Base-by-base conservation (phyloP, 2,329 filamentous ascomycete genomes). In the Xylaria sp. region DNA sequence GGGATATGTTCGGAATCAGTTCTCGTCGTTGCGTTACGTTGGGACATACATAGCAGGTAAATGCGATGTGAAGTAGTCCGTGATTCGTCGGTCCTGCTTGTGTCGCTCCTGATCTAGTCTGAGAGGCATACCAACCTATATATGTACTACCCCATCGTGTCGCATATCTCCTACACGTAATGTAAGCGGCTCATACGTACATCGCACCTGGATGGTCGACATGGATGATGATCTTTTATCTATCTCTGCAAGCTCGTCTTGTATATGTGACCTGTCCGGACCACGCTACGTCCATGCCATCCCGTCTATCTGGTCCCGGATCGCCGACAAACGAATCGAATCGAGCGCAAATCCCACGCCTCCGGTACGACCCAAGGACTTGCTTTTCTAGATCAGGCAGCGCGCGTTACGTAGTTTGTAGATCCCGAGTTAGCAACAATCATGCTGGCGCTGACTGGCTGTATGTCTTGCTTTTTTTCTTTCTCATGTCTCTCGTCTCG, bases 1-100 rank as follows among this genome's bases (percentile, higher is more conserved):
- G 38, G 13, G 10, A 40, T 40, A 9, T 48, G 11, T 42, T 26
- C 36, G 36, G 54, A 9, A 28, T 28, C 5, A 15, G 54, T 53
- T 17, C 54, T 42, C 54, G 53, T 36, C 53, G 28, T 20, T 56
- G 33, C 53, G 53, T 23, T 6, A 38, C 53, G 53, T 36, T 31
- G 15, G 20, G 17, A 38, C n/a, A 23, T 11, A 54, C 11, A 23
- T 10, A n/a, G 26, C 38, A 36, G 17, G 51, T 40, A 2, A 40
- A 40, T 36, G 51, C 31, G 31, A 56, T 38, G 53, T 56, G n/a
- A 38, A 38, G n/a, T 38, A 56, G n/a, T 20, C 4, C 20, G 53
- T n/a, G 26, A 53, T 53, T 53, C 49, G 49, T 26, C n/a, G 6
- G 20, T 49, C 17, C 5, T n/a, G 9, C n/a, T 44, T 44, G 11